Evolutionary conservation across 257 asterid species (phyloP).

Genomic region (Paulownia fortunei): DNA sequence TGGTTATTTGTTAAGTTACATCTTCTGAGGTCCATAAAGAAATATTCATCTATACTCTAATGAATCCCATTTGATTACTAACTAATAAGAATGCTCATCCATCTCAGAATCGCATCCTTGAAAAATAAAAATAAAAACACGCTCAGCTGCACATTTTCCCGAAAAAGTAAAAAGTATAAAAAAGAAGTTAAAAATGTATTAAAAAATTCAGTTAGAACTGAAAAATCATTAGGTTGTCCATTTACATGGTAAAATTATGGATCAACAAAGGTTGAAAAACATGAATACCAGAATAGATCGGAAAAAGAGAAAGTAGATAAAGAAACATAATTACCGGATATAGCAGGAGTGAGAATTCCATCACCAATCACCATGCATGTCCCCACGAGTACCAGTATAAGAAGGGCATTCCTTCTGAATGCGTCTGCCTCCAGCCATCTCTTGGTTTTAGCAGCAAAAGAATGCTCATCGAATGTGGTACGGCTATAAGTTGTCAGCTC

Average conservation of each 20-base stretch:
- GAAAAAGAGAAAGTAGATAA: neutral
- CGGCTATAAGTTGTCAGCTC: conserved; percentile 98
- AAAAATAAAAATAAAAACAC: too few relatives aligned
- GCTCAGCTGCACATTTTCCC: too few relatives aligned
- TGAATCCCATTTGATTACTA: too few relatives aligned
- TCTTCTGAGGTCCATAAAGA: too few relatives aligned
- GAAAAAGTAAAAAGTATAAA: neutral
- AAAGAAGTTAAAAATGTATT: neutral
- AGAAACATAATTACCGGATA: conserved; percentile 66
- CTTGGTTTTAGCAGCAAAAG: conserved; percentile 93
- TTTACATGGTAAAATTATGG: neutral
- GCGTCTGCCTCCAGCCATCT: conserved; percentile 81
- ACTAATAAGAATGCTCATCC: too few relatives aligned
- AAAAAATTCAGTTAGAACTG: too few relatives aligned
- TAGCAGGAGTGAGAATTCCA: conserved; percentile 99
- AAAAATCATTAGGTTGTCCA: neutral
- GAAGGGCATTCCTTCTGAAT: conserved; percentile 76
- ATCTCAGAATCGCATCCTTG: too few relatives aligned
- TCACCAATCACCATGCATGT: conserved; percentile 98
- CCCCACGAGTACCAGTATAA: conserved; percentile 78
- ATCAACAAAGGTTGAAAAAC: neutral
- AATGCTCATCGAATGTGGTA: conserved; percentile 78
- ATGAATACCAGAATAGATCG: neutral
- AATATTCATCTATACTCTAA: too few relatives aligned
- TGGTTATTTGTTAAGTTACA: too few relatives aligned